These are phyloP conservation scores for Salix caprea DNA, from an alignment of 345 rosid genomes.

Conservation along the genomic window DNA sequence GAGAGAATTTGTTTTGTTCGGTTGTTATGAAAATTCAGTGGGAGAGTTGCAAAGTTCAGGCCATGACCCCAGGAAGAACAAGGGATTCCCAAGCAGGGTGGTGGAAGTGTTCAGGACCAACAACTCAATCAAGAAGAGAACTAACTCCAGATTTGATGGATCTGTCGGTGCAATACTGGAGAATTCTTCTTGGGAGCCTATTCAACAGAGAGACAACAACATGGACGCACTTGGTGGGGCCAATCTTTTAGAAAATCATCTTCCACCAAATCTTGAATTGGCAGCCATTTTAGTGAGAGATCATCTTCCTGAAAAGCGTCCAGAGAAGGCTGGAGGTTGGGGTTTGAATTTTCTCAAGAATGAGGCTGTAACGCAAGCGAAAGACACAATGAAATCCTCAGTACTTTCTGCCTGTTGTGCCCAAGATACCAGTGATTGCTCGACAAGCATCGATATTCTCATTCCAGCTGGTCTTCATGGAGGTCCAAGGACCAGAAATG, in stretches of 20 bases:
- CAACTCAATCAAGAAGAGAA: slow-evolving; percentile 55
- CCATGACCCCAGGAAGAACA: slow-evolving; percentile 39
- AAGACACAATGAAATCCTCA: slow-evolving; percentile 16
- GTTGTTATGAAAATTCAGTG: slow-evolving; percentile 35
- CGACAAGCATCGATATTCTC: slow-evolving; percentile 56
- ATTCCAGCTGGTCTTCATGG: slow-evolving; percentile 91
- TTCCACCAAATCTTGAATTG: slow-evolving; percentile 67
- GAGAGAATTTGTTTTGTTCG: slow-evolving; percentile 74
- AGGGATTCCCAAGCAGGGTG: slow-evolving; percentile 67
- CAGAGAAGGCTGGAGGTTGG: slow-evolving; percentile 71
- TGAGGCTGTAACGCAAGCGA: slow-evolving; percentile 22
- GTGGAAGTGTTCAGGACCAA: slow-evolving; percentile 48
- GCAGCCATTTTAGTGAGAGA: slow-evolving; percentile 75
- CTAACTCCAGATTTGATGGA: slow-evolving; percentile 45
- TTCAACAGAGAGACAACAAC: slow-evolving; percentile 33
- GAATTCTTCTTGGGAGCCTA: slow-evolving; percentile 45
- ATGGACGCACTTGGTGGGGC: slow-evolving; percentile 29
- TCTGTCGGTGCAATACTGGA: slow-evolving; percentile 42
- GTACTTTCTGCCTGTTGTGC: slow-evolving; percentile 25
- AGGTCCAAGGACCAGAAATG: slow-evolving; percentile 58
- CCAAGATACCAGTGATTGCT: slow-evolving; percentile 29
- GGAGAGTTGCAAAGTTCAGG: slow-evolving; percentile 31
- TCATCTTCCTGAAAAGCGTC: slow-evolving; percentile 29
- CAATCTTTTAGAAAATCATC: slow-evolving; percentile 39
- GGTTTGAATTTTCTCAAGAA: slow-evolving; percentile 86